Conservation (phyloP, 164 flowering plant genomes). For the Magnolia officinalis region DNA sequence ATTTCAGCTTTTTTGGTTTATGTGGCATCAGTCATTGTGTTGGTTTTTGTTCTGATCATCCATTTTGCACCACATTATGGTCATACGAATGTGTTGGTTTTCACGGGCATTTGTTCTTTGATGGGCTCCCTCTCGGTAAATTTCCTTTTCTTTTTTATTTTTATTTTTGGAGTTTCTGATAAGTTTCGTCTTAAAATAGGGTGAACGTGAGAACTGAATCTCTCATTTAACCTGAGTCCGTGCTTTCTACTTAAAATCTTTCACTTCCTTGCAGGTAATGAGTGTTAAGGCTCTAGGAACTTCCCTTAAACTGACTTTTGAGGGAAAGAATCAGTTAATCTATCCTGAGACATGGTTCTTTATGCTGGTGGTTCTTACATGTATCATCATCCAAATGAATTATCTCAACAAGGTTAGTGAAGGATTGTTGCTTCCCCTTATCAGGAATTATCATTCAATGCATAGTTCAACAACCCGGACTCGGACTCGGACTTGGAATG, state of each 20-base stretch:
- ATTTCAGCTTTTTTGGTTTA: constrained; percentile 81
- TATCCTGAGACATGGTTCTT: constrained; percentile 87
- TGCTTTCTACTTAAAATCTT: neutral
- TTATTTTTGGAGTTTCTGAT: constrained; percentile 1
- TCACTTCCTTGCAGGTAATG: constrained; percentile 62
- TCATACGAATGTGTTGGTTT: constrained; percentile 62
- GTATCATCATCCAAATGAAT: constrained; percentile 82
- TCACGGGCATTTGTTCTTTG: constrained; percentile 81
- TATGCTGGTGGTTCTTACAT: constrained; percentile 53
- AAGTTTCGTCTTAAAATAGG: neutral
- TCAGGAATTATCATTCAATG: neutral
- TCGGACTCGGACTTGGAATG: neutral
- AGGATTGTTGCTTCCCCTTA: constrained; percentile 1
- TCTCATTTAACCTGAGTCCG: neutral
- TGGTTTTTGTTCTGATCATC: constrained; percentile 61
- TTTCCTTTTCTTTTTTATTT: constrained; percentile 1
- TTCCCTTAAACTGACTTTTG: constrained; percentile 70
- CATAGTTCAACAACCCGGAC: neutral
- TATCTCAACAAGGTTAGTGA: constrained; percentile 78
- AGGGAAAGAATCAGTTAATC: constrained; percentile 66
- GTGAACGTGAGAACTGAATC: neutral
- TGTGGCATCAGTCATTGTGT: constrained; percentile 52
- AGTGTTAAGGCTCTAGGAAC: constrained; percentile 92
- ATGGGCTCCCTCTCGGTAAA: constrained; percentile 89
- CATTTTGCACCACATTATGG: constrained; percentile 72